These are phyloP conservation scores for Scheffersomyces spartinae DNA, from an alignment of 805 yeast species.

Conservation along the genomic window DNA sequence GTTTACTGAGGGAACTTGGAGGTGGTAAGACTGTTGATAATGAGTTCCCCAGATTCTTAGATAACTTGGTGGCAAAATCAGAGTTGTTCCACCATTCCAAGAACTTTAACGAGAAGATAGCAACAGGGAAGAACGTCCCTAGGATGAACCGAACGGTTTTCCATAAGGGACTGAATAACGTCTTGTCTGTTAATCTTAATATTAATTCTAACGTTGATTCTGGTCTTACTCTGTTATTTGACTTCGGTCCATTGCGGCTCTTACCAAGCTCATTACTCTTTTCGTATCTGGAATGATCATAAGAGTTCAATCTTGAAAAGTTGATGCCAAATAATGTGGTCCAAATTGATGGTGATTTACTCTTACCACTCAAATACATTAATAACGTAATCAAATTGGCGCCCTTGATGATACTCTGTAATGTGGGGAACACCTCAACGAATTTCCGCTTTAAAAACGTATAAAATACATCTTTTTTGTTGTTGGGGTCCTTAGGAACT, in stretches of 20 bases:
- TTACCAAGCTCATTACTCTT: constrained; percentile 1
- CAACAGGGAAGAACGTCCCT: constrained; percentile 60
- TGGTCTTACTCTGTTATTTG: constrained; percentile 24
- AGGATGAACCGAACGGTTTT: constrained; percentile 19
- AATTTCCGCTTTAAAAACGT: constrained; percentile 28
- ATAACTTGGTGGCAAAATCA: constrained; percentile 51
- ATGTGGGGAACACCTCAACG: constrained; percentile 49
- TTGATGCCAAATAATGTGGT: constrained; percentile 53
- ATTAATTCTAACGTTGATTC: constrained; percentile 27
- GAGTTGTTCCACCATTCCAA: constrained; percentile 90
- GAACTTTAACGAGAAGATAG: constrained; percentile 72
- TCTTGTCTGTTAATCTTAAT: constrained; percentile 10
- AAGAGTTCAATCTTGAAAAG: constrained; percentile 48
- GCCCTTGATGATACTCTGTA: constrained; percentile 35
- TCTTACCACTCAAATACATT: constrained; percentile 53
- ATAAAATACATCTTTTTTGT: constrained; percentile 14
- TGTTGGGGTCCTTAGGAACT: constrained; percentile 8
- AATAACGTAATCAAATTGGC: constrained; percentile 48
- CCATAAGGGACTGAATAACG: constrained; percentile 22
- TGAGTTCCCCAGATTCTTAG: constrained; percentile 33
- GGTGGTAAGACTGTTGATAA: constrained; percentile 41
- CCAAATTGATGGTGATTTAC: constrained; percentile 50
- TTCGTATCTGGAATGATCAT: constrained; percentile 35
- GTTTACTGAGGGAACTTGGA: constrained; percentile 23
- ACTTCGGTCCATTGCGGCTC: constrained; percentile 8